A percentile compares a stretch with the other conserved stretches of the same genome.
phyloP scores from a whole-genome alignment of 106 monocot species.

The Narthecium ossifragum region DNA sequence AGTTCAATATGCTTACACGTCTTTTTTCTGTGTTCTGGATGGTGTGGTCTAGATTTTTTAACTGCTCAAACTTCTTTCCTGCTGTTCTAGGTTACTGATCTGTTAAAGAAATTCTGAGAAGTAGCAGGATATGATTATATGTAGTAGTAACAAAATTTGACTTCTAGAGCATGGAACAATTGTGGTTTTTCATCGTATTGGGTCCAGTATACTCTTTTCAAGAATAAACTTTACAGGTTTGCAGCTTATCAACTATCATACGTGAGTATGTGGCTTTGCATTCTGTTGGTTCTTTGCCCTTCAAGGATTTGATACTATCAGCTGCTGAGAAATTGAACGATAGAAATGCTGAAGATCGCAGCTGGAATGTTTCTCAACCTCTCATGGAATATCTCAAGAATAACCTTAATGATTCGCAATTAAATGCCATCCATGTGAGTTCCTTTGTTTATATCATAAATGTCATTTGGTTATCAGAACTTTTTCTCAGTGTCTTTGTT shows the following conservation, averaged over 20 bases:
- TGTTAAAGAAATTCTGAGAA: no score
- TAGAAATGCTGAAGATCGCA: conserved; percentile 33
- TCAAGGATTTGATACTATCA: conserved; percentile 88
- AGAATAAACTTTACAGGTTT: conserved; percentile 36
- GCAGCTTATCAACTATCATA: conserved; percentile 95
- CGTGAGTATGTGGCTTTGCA: conserved; percentile 78
- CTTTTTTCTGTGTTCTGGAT: no score
- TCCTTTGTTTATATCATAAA: background rate
- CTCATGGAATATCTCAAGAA: conserved; percentile 81
- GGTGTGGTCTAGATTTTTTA: no score
- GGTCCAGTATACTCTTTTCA: background rate
- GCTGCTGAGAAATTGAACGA: conserved; percentile 37
- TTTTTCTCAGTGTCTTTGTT: background rate
- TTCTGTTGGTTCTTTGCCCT: conserved; percentile 77
- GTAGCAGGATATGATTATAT: no score
- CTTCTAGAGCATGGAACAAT: no score
- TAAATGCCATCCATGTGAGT: conserved; percentile 82
- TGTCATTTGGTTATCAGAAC: no score
- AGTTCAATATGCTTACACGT: no score
- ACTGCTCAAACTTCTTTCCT: no score
- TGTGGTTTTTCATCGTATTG: background rate
- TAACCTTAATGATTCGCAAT: conserved; percentile 82
- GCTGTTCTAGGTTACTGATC: no score
- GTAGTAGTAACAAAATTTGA: no score
- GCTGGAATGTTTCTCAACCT: conserved; percentile 74